These are phyloP conservation scores for Tympanopsis confertula DNA, from an alignment of 2,329 filamentous ascomycete genomes.

Conservation along the genomic window DNA sequence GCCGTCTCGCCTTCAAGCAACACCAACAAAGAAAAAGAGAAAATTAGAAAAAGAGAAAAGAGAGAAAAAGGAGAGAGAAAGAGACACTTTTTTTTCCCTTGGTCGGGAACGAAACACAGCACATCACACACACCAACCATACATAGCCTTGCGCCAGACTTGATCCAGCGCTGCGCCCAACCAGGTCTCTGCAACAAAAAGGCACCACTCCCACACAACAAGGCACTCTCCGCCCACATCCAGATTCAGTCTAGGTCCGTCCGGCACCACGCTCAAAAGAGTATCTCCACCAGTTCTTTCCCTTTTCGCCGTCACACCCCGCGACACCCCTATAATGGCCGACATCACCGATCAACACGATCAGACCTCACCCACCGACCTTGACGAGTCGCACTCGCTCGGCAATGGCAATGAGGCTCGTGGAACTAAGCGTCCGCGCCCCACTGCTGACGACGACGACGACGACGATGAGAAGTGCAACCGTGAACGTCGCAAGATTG, in stretches of 20 bases:
- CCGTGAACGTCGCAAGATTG: slow-evolving; percentile 97
- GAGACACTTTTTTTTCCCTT: background rate
- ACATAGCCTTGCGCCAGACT: slow-evolving; percentile 28
- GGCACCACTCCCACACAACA: slow-evolving; percentile 28
- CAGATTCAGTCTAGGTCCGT: slow-evolving; percentile 56
- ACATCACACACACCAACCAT: slow-evolving; percentile 7
- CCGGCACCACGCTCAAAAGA: slow-evolving; percentile 53
- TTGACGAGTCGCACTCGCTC: slow-evolving; percentile 60
- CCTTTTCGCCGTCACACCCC: slow-evolving; percentile 30
- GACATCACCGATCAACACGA: slow-evolving; percentile 71
- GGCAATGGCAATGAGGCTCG: slow-evolving; percentile 73
- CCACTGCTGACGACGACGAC: slow-evolving; percentile 84
- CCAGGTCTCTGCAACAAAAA: slow-evolving; percentile 43
- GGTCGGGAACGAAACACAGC: background rate
- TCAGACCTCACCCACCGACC: slow-evolving; percentile 62
- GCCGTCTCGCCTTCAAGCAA: no score
- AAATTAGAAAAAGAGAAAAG: background rate
- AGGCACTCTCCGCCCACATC: slow-evolving; percentile 38
- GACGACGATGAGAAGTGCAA: slow-evolving; percentile 96
- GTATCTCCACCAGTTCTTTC: slow-evolving; percentile 48
- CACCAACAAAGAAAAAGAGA: background rate
- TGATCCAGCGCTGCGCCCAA: slow-evolving; percentile 35
- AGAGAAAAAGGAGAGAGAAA: background rate
- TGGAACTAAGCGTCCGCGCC: slow-evolving; percentile 80
- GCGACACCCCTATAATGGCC: slow-evolving; percentile 43